Base-by-base conservation (phyloP, 2,329 filamentous ascomycete genomes). In the Lasiodiplodia citricola region DNA sequence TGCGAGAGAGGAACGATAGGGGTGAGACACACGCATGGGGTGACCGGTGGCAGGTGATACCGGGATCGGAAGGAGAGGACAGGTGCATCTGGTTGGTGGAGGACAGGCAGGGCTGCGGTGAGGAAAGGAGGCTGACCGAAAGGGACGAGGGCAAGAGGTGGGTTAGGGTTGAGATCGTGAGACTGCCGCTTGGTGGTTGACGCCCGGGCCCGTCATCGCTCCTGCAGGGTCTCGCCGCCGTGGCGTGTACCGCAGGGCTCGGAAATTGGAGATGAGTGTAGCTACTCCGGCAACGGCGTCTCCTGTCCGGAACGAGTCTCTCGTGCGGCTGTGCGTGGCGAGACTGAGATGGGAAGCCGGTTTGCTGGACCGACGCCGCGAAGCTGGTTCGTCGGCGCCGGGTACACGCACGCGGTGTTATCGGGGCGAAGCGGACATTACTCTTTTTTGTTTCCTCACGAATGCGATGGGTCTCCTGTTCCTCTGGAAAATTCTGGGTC, bases 141-240 rank as follows among this genome's bases (percentile, higher is more conserved):
- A 38, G 13, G 14, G 38, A 38, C 2, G 37, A 55, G 25, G 54
- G n/a, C 14, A 62, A 62, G 47, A 56, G 66, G 56, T 55, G 56
- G 66, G 66, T 67, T 23, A 58, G 66, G 44, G 66, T 67, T 57
- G 66, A 67, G 55, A 52, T 67, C 35, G 66, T 52, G 31, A 58
- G 66, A 60, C 44, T 67, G 38, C 64, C 64, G 41, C 64, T 58
- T 50, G 64, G 54, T 50, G 64, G 64, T 67, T 67, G 64, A 67
- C 41, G 41, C 41, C 41, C 41, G 18, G 41, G 41, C 18, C 41
- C n/a, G 18, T 47, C 37, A 47, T 47, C n/a, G 41, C 41, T 47
- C 41, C 41, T 47, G 41, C 41, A 47, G 41, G 41, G 41, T 28
- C 28, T 47, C 41, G 41, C 41, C 18, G 41, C 41, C 41, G 41